Base-by-base conservation (phyloP, 306 rosid genomes). In the Prinsepia uniflora region DNA sequence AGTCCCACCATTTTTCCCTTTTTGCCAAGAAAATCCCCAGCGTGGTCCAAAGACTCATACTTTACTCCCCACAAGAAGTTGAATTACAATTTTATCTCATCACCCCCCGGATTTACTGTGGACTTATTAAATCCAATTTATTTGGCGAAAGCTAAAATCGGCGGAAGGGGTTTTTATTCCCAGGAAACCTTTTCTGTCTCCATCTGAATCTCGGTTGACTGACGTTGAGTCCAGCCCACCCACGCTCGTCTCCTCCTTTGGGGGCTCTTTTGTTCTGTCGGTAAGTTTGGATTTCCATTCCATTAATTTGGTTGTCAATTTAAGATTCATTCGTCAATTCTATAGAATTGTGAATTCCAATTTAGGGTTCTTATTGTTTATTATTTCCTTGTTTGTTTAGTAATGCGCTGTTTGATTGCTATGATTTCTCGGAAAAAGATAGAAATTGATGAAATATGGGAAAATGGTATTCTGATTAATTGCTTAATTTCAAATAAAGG, bases 151-250 rank as follows among this genome's bases (percentile, higher is more conserved):
- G 4, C 47, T 10, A 15, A 30, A 8, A 56, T 55, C 24, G 8
- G 39, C 64, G 20, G 50, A 44, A 13, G 20, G 56, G 54, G 42
- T 22, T 67, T 67, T 54, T 18, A 10, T 22, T 22, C 11, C 65
- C 56, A 55, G 74, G 53, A 57, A 56, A 0, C 42, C 19, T 13
- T 12, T 20, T 61, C 68, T 19, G 52, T 55, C 42, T 22, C 41
- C 40, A 4, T 52, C 41, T 40, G 63, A 69, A 54, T 54, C 40
- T 36, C 42, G 8, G 61, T 70, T 70, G 74, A 70, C 74, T 43
- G 41, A 70, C 65, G 12, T 56, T 70, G 22, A 70, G 74, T 56
- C 74, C 43, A 43, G 39, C 30, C 17, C 2, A 24, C 45, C 41
- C 20, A 4, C 40, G 12, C 22, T 24, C 57, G 19, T 17, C 24